Conservation (phyloP, 1,284 basidiomycete genomes). For the Cutaneotrichosporon cavernicola region DNA sequence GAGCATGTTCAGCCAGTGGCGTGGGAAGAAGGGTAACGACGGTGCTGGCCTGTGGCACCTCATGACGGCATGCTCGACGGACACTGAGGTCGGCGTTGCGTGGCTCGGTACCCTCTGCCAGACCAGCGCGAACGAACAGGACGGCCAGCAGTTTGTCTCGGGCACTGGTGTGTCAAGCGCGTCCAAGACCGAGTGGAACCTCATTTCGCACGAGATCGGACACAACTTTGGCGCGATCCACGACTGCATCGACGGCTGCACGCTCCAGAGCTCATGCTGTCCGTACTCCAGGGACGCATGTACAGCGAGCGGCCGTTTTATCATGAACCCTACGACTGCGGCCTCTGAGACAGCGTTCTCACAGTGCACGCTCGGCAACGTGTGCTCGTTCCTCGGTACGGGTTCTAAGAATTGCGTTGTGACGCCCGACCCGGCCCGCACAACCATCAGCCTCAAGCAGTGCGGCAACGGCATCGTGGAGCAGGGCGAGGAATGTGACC, state of each 20-base stretch:
- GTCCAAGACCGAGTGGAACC: conserved; percentile 64
- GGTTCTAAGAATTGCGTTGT: conserved; percentile 11
- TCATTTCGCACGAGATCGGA: conserved; percentile 78
- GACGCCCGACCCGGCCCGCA: conserved; percentile 17
- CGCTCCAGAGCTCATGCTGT: conserved; percentile 63
- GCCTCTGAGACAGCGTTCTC: conserved; percentile 69
- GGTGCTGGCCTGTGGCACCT: conserved; percentile 83
- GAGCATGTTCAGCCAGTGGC: conserved; percentile 78
- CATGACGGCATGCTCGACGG: conserved; percentile 60
- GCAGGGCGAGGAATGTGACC: conserved; percentile 80
- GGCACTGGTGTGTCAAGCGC: conserved; percentile 82
- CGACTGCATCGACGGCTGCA: conserved; percentile 67
- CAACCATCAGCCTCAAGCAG: conserved; percentile 47
- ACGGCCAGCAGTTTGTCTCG: conserved; percentile 61
- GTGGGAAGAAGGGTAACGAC: conserved; percentile 67
- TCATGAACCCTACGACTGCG: conserved; percentile 78
- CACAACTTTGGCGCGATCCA: conserved; percentile 75
- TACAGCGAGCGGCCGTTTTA: conserved; percentile 64
- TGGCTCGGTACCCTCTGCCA: conserved; percentile 80
- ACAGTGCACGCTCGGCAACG: conserved; percentile 77
- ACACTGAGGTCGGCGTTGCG: conserved; percentile 77
- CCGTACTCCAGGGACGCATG: conserved; percentile 65
- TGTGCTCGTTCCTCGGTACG: conserved; percentile 57
- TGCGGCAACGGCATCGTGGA: conserved; percentile 56
- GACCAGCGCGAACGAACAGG: conserved; percentile 56